Evolutionary conservation across 768 basidiomycete genomes (phyloP).

Genomic region (Nidularia sp.): DNA sequence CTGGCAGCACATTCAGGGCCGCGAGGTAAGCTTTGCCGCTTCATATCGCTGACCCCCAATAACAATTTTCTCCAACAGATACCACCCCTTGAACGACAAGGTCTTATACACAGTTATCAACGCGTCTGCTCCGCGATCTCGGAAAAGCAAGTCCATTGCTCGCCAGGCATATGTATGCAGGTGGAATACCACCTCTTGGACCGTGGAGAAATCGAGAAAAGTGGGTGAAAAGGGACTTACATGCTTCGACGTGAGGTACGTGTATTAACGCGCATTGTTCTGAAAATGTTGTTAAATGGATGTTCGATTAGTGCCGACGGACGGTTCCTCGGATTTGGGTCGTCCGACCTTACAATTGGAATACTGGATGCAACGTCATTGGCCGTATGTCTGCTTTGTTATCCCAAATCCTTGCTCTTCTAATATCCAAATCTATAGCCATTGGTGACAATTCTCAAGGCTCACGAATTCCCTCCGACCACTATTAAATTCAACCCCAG

Average conservation of each 20-base stretch:
- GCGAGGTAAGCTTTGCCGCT: constrained; percentile 41
- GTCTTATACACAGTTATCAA: constrained; percentile 73
- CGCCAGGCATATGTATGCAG: constrained; percentile 63
- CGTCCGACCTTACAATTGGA: constrained; percentile 82
- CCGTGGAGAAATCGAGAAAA: constrained; percentile 60
- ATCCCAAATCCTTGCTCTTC: too few species aligned
- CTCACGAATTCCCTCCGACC: constrained; percentile 94
- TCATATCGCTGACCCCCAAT: neutral
- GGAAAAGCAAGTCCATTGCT: constrained; percentile 46
- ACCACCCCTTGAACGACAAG: constrained; percentile 46
- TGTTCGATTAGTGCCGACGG: constrained; percentile 65
- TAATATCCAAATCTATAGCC: constrained; percentile 70
- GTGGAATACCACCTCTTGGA: constrained; percentile 75
- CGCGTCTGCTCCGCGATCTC: constrained; percentile 53
- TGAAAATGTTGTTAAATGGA: constrained; percentile 2
- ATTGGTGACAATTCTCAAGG: constrained; percentile 79
- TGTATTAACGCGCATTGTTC: neutral
- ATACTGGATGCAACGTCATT: constrained; percentile 78
- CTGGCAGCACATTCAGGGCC: constrained; percentile 60
- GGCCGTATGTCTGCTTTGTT: constrained; percentile 44
- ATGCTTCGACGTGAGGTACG: constrained; percentile 84
- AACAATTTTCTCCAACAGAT: constrained; percentile 32
- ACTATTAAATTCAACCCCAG: constrained; percentile 84
- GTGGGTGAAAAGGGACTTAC: constrained; percentile 73
- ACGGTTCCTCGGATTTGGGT: constrained; percentile 77